Conservation (phyloP, 2,329 filamentous ascomycete genomes). For the Endoconidiophora laricicola region DNA sequence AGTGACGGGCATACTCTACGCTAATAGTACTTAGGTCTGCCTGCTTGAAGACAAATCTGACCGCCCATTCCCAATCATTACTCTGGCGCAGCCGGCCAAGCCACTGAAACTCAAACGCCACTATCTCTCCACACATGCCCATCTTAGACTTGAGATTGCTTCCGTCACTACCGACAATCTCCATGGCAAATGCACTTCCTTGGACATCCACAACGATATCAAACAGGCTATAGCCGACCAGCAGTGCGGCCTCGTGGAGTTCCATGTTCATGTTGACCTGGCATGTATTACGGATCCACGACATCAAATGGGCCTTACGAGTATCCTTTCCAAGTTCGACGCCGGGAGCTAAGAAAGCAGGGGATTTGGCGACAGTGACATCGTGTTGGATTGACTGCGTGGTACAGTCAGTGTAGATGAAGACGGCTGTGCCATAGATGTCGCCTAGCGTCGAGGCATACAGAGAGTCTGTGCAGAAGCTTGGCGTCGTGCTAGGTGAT, state of each 20-base stretch:
- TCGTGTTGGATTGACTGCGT: slow-evolving; percentile 4
- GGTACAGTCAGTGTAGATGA: slow-evolving; percentile 7
- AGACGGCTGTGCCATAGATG: slow-evolving; percentile 2
- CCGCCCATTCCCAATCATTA: slow-evolving; percentile 9
- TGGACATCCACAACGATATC: slow-evolving; percentile 7
- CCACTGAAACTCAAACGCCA: slow-evolving; percentile 8
- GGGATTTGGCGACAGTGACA: neutral
- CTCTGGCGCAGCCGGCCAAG: neutral
- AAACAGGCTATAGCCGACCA: neutral
- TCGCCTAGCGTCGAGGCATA: slow-evolving; percentile 1
- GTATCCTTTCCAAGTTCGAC: slow-evolving; percentile 10
- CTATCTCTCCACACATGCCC: slow-evolving; percentile 9
- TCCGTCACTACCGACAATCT: slow-evolving; percentile 4
- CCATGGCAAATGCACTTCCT: slow-evolving; percentile 3
- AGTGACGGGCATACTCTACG: slow-evolving; percentile 10
- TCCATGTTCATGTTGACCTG: slow-evolving; percentile 4
- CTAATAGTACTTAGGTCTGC: slow-evolving; percentile 7
- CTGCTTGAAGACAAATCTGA: slow-evolving; percentile 8
- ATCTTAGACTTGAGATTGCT: slow-evolving; percentile 9
- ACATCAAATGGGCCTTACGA: slow-evolving; percentile 5
- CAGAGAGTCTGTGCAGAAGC: slow-evolving; percentile 8
- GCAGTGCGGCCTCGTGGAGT: neutral
- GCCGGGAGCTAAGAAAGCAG: neutral
- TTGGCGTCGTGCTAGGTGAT: neutral
- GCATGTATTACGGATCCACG: slow-evolving; percentile 7